Conservation (phyloP, 2,329 filamentous ascomycete species). For the Simplicillium aogashimaense region DNA sequence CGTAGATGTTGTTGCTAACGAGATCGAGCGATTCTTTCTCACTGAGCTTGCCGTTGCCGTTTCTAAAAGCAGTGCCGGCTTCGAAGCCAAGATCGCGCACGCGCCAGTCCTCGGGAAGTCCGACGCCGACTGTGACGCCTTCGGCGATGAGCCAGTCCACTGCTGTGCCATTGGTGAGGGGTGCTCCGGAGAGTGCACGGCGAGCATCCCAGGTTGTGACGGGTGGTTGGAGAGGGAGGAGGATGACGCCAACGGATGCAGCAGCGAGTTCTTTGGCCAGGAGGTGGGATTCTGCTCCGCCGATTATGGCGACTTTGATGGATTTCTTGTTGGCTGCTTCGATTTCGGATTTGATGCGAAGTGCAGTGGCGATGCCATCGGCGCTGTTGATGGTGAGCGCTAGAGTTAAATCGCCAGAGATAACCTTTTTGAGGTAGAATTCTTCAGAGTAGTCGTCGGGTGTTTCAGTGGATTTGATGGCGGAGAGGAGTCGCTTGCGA, state of each 20-base stretch:
- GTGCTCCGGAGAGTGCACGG: conserved; percentile 52
- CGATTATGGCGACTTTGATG: conserved; percentile 48
- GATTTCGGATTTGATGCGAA: conserved; percentile 48
- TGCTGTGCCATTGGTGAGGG: conserved; percentile 54
- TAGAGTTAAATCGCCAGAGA: conserved; percentile 42
- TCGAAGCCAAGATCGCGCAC: conserved; percentile 49
- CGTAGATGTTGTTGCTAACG: conserved; percentile 46
- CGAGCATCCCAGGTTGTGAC: conserved; percentile 49
- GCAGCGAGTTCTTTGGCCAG: conserved; percentile 47
- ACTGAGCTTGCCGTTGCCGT: conserved; percentile 41
- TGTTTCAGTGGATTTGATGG: conserved; percentile 26
- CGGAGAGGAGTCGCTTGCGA: conserved; percentile 42
- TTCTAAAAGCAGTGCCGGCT: conserved; percentile 49
- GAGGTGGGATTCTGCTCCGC: conserved; percentile 53
- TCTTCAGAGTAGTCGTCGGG: conserved; percentile 35
- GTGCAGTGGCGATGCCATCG: conserved; percentile 48
- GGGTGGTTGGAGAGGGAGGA: conserved; percentile 49
- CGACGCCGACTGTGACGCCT: conserved; percentile 48
- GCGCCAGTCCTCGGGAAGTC: conserved; percentile 52
- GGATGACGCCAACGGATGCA: conserved; percentile 47
- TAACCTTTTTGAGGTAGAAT: conserved; percentile 41
- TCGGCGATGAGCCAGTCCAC: conserved; percentile 47
- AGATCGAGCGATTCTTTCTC: conserved; percentile 47
- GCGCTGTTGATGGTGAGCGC: conserved; percentile 52
- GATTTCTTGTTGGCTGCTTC: conserved; percentile 23